phyloP scores from a whole-genome alignment of 2,329 filamentous ascomycete species.

The Aspergillus nomiae region DNA sequence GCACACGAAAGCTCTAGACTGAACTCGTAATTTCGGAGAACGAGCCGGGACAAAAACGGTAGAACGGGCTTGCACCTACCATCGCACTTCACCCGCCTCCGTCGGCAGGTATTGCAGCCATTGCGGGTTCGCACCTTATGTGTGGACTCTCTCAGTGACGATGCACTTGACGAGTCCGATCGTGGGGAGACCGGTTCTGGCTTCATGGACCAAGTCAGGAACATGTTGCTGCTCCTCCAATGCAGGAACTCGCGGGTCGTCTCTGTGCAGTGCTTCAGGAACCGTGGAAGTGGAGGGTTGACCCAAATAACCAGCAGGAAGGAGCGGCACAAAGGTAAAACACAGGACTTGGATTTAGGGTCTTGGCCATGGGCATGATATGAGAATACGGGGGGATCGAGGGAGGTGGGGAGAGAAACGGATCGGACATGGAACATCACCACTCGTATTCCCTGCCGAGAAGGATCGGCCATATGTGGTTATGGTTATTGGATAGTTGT shows the following conservation, averaged over 20 bases:
- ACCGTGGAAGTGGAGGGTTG: background rate
- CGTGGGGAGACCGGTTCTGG: background rate
- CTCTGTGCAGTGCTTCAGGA: background rate
- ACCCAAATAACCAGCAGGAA: background rate
- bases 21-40: background rate
- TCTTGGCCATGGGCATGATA: background rate
- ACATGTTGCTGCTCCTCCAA: background rate
- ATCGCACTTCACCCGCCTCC: conserved; percentile 12
- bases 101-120: conserved; percentile 10
- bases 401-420: background rate
- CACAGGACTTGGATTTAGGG: background rate
- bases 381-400: background rate
- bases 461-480: background rate
- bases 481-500: background rate
- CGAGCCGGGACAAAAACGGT: background rate
- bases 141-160: background rate
- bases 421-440: background rate
- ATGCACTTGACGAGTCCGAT: background rate
- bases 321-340: background rate
- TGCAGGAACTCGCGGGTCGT: background rate
- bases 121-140: conserved; percentile 2
- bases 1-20: background rate
- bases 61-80: background rate
- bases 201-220: background rate
- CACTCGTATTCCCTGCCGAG: background rate